Percentiles rank a stretch among this genome's conserved stretches.
Conservation (phyloP, 2,329 filamentous ascomycete genomes). For the Beauveria scarabaeidicola region DNA sequence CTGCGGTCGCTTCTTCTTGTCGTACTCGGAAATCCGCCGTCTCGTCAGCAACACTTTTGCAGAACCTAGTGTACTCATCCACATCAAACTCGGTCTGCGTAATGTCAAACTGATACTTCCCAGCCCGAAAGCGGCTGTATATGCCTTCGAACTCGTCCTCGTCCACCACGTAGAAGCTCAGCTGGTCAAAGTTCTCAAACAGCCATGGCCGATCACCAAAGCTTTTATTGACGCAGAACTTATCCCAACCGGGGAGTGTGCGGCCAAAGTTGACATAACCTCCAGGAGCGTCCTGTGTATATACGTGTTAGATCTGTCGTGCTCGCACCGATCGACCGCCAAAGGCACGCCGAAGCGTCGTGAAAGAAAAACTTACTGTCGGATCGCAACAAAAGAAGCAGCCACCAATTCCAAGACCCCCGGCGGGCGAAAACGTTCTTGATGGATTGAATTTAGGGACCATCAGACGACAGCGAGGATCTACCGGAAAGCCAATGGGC, state of each 20-base stretch:
- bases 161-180: constrained; percentile 23
- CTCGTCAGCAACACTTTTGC: constrained; percentile 15
- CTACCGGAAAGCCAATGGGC: constrained; percentile 18
- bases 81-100: constrained; percentile 22
- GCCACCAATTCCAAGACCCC: constrained; percentile 26
- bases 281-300: constrained; percentile 22
- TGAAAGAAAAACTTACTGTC: constrained; percentile 6
- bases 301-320: background rate
- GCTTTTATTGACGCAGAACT: constrained; percentile 20
- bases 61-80: constrained; percentile 18
- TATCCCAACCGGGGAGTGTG: constrained; percentile 25
- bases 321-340: background rate
- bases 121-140: constrained; percentile 19
- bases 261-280: constrained; percentile 27
- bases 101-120: constrained; percentile 22
- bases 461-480: constrained; percentile 13
- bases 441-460: constrained; percentile 23
- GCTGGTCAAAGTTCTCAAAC: constrained; percentile 26
- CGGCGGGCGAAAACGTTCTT: constrained; percentile 23
- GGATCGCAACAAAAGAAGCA: constrained; percentile 24
- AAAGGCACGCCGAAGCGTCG: background rate
- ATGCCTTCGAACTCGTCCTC: constrained; percentile 22
- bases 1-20: constrained; percentile 15
- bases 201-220: constrained; percentile 26
- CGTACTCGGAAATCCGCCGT: constrained; percentile 15